Conservation (phyloP, 164 flowering plant genomes). For the Cinnamomum micranthum region DNA sequence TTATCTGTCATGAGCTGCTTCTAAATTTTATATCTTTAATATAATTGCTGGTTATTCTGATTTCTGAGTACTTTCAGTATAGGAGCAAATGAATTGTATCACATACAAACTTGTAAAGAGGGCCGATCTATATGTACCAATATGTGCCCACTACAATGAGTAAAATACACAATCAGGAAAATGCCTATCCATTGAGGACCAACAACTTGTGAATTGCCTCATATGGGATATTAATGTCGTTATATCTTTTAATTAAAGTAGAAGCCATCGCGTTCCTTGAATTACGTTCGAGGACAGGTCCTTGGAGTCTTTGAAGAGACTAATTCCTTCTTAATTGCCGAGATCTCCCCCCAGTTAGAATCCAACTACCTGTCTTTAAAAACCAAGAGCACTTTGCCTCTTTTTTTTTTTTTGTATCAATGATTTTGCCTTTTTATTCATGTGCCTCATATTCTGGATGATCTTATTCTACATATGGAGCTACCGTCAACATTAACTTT, state of each 20-base stretch:
- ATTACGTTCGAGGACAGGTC: not conserved
- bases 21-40: not conserved
- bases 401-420: no score
- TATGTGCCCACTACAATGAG: no score
- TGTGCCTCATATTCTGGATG: no score
- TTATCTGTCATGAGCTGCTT: conserved; percentile 1
- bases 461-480: no score
- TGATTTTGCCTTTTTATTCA: not conserved
- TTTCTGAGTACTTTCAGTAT: not conserved
- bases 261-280: not conserved
- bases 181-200: not conserved
- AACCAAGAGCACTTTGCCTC: not conserved
- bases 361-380: not conserved
- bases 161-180: no score
- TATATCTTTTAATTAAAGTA: not conserved
- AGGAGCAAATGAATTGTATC: not conserved
- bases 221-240: not conserved
- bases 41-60: not conserved
- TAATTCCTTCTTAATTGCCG: not conserved
- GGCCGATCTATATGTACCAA: not conserved
- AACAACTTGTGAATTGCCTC: not conserved
- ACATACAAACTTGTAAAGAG: not conserved
- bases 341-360: not conserved
- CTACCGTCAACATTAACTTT: no score
- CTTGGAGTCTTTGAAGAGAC: not conserved